Base-by-base conservation (phyloP, 495 filamentous ascomycete genomes). In the Penicillium bovifimosum region DNA sequence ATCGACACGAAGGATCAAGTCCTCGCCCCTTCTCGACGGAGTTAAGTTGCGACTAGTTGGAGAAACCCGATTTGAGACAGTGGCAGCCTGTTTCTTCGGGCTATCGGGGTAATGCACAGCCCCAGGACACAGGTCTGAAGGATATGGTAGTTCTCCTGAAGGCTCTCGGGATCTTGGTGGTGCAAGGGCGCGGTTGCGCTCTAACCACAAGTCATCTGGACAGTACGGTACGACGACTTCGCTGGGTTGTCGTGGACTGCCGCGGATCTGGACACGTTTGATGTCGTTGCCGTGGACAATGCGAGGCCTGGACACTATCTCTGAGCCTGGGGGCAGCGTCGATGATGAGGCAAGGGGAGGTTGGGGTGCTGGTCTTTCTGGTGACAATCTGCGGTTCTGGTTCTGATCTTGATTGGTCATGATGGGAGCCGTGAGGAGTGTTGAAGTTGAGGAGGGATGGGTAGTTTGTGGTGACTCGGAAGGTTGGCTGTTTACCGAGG, bases 1-100 rank as follows among this genome's bases (percentile, higher is more conserved):
- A 47, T 76, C 71, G 40, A 74, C 71, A 10, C 63, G 58, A 7
- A 74, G 47, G 26, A 72, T 69, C 55, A 75, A 53, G 52, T 74
- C 70, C 13, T 61, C 51, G 5, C 70, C 68, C 31, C 61, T 35
- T 41, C 60, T 60, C 5, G 69, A 72, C 3, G 71, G 71, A 9
- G 67, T 73, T 33, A 76, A 41, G 51, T 73, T 69, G 47, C 62
- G 65, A 49, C 68, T 65, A n/a, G 52, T 56, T 0, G 67, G 64
- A 11, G 57, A 58, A 27, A 56, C 54, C 27, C 67, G 62, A 33
- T 60, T 62, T 17, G 46, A 18, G 9, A 13, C 29, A 47, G 44
- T 31, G 9, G 16, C 24, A n/a, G 41, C 43, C 28, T 31, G 26
- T 24, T 54, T 63, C 24, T 63, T 54, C 6, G 60, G 63, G 26